Conservation (phyloP, 352 stramenopile species). For the Pythium monospermum region DNA sequence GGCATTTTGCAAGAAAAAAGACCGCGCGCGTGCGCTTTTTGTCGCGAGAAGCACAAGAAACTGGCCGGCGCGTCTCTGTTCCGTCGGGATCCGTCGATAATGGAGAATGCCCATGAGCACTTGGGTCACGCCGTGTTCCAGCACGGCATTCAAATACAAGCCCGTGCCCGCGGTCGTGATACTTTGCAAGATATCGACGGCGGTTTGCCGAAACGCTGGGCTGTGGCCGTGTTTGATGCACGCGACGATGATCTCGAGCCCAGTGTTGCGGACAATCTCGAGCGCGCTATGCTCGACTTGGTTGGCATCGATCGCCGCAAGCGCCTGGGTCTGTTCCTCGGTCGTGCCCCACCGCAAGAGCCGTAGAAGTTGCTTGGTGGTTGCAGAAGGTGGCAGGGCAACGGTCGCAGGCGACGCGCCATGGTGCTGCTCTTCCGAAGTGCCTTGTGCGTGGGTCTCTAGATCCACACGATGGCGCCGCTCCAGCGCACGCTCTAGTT, state of each 20-base stretch:
- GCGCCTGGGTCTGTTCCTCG: slow-evolving; percentile 14
- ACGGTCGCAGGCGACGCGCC: too few relatives aligned
- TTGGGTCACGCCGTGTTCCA: slow-evolving; percentile 18
- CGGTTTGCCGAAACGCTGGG: slow-evolving; percentile 13
- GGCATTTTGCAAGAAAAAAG: slow-evolving; percentile 20
- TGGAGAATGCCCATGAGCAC: slow-evolving; percentile 21
- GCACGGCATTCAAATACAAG: slow-evolving; percentile 17
- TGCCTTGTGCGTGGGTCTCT: not conserved
- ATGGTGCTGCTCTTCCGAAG: not conserved
- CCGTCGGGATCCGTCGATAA: slow-evolving; percentile 12
- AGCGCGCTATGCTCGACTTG: slow-evolving; percentile 5
- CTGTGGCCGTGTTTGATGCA: slow-evolving; percentile 23
- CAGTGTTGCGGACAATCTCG: slow-evolving; percentile 17
- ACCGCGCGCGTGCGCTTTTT: slow-evolving; percentile 8
- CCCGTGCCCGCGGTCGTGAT: slow-evolving; percentile 12
- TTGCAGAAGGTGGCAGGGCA: not conserved
- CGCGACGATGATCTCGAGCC: slow-evolving; percentile 20
- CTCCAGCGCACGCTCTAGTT: slow-evolving; percentile 11
- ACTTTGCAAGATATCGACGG: slow-evolving; percentile 21
- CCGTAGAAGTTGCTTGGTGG: slow-evolving; percentile 17
- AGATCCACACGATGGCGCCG: slow-evolving; percentile 1
- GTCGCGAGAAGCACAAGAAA: slow-evolving; percentile 16
- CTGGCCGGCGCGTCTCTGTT: slow-evolving; percentile 21
- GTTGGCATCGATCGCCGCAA: slow-evolving; percentile 6
- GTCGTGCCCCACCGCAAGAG: slow-evolving; percentile 15